These are phyloP conservation scores for Suillus alpinus DNA, from an alignment of 768 basidiomycete species.

Conservation along the genomic window DNA sequence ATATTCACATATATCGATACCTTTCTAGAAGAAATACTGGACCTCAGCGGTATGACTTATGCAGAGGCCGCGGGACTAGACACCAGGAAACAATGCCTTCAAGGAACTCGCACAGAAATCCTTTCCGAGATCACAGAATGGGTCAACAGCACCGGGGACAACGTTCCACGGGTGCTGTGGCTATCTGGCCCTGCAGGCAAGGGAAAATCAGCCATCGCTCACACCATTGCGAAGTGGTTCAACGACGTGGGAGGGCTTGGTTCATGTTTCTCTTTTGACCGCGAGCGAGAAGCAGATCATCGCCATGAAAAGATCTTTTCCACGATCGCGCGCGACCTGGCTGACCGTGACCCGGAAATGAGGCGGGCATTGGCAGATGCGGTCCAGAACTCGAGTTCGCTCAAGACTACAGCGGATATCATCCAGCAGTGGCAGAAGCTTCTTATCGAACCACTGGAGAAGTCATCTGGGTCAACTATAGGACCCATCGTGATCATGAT, in stretches of 20 bases:
- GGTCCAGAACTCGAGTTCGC: neutral
- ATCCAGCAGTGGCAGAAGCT: neutral
- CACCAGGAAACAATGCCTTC: constrained; percentile 13
- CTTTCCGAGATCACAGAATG: constrained; percentile 25
- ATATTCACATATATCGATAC: too few species aligned
- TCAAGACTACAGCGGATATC: neutral
- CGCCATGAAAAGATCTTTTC: constrained; percentile 10
- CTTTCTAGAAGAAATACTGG: neutral
- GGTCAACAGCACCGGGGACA: constrained; percentile 11
- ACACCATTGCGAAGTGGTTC: constrained; percentile 8
- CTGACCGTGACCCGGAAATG: neutral
- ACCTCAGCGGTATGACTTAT: neutral
- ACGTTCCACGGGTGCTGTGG: constrained; percentile 16
- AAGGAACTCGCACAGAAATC: constrained; percentile 21
- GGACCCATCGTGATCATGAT: constrained; percentile 19
- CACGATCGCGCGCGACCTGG: constrained; percentile 20
- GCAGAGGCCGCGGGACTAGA: constrained; percentile 5
- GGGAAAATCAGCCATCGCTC: constrained; percentile 20
- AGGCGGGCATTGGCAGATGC: neutral
- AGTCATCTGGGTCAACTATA: neutral
- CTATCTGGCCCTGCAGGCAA: constrained; percentile 23
- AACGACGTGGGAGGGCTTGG: constrained; percentile 11
- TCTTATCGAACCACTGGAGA: neutral
- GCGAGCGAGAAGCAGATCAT: neutral
- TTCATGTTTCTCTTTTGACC: constrained; percentile 10